phyloP scores from a whole-genome alignment of 1,139 yeast species.

The Zygoascus meyerae region DNA sequence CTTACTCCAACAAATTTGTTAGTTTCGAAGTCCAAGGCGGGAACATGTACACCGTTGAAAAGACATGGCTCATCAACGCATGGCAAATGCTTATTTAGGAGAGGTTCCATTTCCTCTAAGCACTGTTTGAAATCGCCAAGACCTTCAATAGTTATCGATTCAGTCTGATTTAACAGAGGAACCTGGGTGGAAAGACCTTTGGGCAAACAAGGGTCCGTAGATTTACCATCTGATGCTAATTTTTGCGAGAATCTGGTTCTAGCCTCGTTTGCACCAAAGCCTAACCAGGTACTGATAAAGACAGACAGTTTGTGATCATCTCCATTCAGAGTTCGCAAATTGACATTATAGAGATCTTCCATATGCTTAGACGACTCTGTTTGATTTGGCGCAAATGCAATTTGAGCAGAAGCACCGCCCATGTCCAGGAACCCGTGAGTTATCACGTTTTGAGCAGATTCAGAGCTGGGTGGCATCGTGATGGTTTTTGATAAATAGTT shows the following conservation, averaged over 20 bases:
- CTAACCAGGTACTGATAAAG: conserved; percentile 69
- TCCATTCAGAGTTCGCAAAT: conserved; percentile 41
- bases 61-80: conserved; percentile 41
- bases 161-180: conserved; percentile 8
- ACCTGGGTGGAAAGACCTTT: conserved; percentile 27
- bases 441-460: conserved; percentile 41
- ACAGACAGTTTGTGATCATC: conserved; percentile 43
- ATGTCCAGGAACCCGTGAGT: conserved; percentile 69
- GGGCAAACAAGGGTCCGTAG: conserved; percentile 61
- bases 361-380: conserved; percentile 51
- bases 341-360: conserved; percentile 49
- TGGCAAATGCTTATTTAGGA: conserved; percentile 41
- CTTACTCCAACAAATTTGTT: conserved; percentile 71
- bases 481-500: conserved; percentile 54
- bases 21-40: conserved; percentile 60
- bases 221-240: conserved; percentile 17
- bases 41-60: conserved; percentile 41
- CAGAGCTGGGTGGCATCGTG: conserved; percentile 4
- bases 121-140: conserved; percentile 57
- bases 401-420: conserved; percentile 84
- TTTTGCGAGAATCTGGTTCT: conserved; percentile 45
- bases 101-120: conserved; percentile 52
- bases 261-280: conserved; percentile 75
- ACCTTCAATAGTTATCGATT: conserved; percentile 45
- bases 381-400: conserved; percentile 63